These are phyloP conservation scores for Hemerocallis citrina DNA, from an alignment of 106 monocot genomes.

Conservation along the genomic window DNA sequence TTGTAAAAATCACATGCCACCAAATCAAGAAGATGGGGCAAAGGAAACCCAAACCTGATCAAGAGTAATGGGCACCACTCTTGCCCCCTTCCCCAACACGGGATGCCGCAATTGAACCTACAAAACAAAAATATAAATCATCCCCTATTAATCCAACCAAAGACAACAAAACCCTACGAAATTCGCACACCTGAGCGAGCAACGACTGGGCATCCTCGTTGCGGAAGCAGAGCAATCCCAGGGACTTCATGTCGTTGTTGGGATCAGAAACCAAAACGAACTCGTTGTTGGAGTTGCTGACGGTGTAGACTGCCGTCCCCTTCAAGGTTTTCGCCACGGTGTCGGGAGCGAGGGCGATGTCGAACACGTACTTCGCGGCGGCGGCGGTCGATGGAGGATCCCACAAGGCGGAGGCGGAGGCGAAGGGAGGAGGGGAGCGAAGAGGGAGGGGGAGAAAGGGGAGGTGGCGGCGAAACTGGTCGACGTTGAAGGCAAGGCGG, in stretches of 20 bases:
- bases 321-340: slow-evolving; percentile 60
- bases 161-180: not conserved
- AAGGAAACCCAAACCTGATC: slow-evolving; percentile 59
- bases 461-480: slow-evolving; percentile 24
- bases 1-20: too few relatives aligned
- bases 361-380: slow-evolving; percentile 32
- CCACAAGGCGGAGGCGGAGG: slow-evolving; percentile 5
- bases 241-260: slow-evolving; percentile 50
- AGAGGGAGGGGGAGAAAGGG: slow-evolving; percentile 9
- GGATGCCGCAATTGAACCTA: slow-evolving; percentile 82
- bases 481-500: slow-evolving; percentile 25
- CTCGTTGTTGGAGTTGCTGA: slow-evolving; percentile 93
- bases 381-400: not conserved
- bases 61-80: slow-evolving; percentile 94
- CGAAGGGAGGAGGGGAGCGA: slow-evolving; percentile 5
- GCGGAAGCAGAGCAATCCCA: slow-evolving; percentile 93
- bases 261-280: slow-evolving; percentile 96
- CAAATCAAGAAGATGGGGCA: too few relatives aligned
- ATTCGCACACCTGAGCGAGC: slow-evolving; percentile 52
- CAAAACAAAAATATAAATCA: slow-evolving; percentile 14
- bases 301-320: slow-evolving; percentile 87
- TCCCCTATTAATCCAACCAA: not conserved
- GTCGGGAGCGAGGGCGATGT: slow-evolving; percentile 63
- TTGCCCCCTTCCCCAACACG: slow-evolving; percentile 73
- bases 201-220: slow-evolving; percentile 84